phyloP scores from a whole-genome alignment of 108 stramenopile species.

The Fistulifera pelliculosa region DNA sequence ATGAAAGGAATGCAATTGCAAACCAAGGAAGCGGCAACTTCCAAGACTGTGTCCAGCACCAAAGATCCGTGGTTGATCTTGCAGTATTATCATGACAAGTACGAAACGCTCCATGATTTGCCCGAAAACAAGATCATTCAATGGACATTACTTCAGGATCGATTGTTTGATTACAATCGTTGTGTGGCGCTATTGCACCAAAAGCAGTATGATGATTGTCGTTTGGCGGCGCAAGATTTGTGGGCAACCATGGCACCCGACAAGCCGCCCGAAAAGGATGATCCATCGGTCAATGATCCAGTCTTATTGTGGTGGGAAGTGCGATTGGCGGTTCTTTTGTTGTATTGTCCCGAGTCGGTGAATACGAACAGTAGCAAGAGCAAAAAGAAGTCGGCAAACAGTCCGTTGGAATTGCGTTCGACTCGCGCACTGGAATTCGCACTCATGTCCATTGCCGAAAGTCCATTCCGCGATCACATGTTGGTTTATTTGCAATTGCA shows the following conservation, averaged over 20 bases:
- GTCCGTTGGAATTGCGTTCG: constrained; percentile 2
- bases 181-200: constrained; percentile 16
- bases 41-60: neutral
- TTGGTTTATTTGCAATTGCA: constrained; percentile 2
- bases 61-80: neutral
- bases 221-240: constrained; percentile 21
- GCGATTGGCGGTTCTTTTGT: constrained; percentile 25
- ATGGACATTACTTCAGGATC: constrained; percentile 17
- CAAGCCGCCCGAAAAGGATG: constrained; percentile 9
- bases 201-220: constrained; percentile 26
- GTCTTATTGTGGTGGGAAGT: constrained; percentile 25
- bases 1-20: neutral
- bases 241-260: neutral
- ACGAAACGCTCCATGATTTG: neutral
- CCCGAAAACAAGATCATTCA: neutral
- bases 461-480: constrained; percentile 2
- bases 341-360: constrained; percentile 5
- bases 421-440: neutral
- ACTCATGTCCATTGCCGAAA: constrained; percentile 25
- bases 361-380: constrained; percentile 14
- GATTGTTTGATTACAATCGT: constrained; percentile 36
- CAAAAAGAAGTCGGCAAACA: constrained; percentile 6
- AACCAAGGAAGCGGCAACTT: neutral
- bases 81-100: neutral
- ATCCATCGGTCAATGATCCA: constrained; percentile 3